A percentile compares a stretch with the other conserved stretches of the same genome.
Conservation (phyloP, 495 filamentous ascomycete genomes). For the Sordaria brevicollis region DNA sequence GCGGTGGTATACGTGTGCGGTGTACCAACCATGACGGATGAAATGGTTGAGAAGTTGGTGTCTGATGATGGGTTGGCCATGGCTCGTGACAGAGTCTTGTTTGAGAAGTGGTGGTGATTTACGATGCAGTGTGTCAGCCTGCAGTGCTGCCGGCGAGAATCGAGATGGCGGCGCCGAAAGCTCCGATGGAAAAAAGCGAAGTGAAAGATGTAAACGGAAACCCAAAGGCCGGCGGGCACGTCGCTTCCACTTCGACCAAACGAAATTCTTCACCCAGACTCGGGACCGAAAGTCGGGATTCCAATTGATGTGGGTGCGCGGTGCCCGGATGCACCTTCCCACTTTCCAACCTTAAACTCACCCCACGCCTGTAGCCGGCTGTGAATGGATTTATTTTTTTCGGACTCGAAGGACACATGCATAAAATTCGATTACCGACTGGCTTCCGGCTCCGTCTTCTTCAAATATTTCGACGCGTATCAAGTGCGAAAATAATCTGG, state of each 20-base stretch:
- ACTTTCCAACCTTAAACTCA: not conserved
- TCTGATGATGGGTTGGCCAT: constrained; percentile 42
- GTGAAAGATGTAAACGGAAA: not conserved
- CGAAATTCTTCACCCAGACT: not conserved
- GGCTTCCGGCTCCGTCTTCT: too few relatives aligned
- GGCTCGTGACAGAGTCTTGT: constrained; percentile 49
- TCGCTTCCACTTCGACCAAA: not conserved
- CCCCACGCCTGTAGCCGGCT: not conserved
- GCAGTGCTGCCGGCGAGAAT: not conserved
- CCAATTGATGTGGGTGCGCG: not conserved
- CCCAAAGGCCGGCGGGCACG: not conserved
- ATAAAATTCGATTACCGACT: too few relatives aligned
- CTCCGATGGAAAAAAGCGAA: not conserved
- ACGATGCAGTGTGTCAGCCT: not conserved
- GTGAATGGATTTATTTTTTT: not conserved
- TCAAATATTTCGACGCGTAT: not conserved
- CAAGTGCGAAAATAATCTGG: not conserved
- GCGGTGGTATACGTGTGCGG: constrained; percentile 73
- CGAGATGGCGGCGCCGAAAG: not conserved
- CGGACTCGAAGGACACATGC: too few relatives aligned
- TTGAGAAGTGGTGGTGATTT: constrained; percentile 82
- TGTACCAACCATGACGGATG: constrained; percentile 69
- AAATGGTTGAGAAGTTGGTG: constrained; percentile 47
- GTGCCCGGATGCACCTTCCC: not conserved
- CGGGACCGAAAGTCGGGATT: not conserved